Base-by-base conservation (phyloP, 2,329 filamentous ascomycete species). In the Aureobasidium leucospermi region DNA sequence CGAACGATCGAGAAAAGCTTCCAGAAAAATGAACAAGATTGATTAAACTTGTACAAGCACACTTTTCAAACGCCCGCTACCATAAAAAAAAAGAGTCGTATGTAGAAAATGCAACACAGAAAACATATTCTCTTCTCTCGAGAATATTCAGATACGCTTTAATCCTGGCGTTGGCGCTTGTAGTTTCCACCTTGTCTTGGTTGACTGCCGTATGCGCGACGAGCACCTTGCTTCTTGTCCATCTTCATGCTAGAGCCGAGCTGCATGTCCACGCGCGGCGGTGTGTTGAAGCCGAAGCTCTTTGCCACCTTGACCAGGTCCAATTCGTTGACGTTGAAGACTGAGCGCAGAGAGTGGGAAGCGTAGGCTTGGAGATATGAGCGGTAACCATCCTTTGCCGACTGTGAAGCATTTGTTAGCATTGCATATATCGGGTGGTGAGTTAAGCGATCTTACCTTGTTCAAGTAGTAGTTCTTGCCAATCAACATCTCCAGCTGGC, bases 391-490 rank as follows among this genome's bases (percentile, higher is more conserved):
- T 86, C 84, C 71, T 86, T 87, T 45, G 84, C 84, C 34, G 82
- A 85, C 79, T 83, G 64, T 43, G 19, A 42, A 15, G 42, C 19
- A 51, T 7, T 4, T 23, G 32, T 53, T 34, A 43, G 36, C 53
- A 43, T 36, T 23, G 15, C 42, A 6, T 13, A 8, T n/a, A 34
- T 43, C 4, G 13, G 5, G 9, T 42, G 6, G 6, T 32, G 28
- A 19, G 28, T 6, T 10, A 11, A 6, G 5, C 6, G 28, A 39
- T 67, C 76, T 60, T 70, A 83, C 81, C 82, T 96, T 94, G 78
- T 96, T 94, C 61, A 99, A 82, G 74, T 96, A 96, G 79, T 97
- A 97, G 76, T 99, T 97, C 73, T 94, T 89, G 32, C 84, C 85
- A 68, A 99, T 95, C 65, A 97, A 82, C 76, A 93, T 94, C 80